Conservation (phyloP, 306 rosid genomes). For the Lathyrus tuberosus region DNA sequence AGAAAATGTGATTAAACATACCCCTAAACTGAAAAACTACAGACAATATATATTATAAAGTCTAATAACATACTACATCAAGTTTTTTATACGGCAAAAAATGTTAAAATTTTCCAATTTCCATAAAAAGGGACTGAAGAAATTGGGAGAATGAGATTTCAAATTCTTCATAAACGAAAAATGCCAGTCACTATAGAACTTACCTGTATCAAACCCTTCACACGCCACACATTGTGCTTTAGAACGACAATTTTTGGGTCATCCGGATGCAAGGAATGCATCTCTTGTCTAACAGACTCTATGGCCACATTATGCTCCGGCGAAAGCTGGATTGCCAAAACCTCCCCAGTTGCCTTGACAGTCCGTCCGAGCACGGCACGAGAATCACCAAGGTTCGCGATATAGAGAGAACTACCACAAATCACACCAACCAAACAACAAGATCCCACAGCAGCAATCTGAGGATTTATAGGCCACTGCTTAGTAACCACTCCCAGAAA, state of each 20-base stretch:
- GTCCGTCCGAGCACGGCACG: conserved; percentile 90
- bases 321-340: conserved; percentile 78
- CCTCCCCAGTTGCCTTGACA: conserved; percentile 80
- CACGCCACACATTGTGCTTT: conserved; percentile 98
- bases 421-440: conserved; percentile 88
- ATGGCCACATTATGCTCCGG: conserved; percentile 85
- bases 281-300: conserved; percentile 90
- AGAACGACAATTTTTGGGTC: conserved; percentile 80
- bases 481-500: conserved; percentile 77
- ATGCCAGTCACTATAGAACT: conserved; percentile 21
- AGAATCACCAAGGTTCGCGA: conserved; percentile 96
- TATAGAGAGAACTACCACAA: conserved; percentile 73
- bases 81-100: neutral
- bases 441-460: conserved; percentile 94
- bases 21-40: conserved; percentile 6
- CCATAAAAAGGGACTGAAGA: conserved; percentile 10
- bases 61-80: conserved; percentile 14
- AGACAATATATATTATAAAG: conserved; percentile 1
- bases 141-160: neutral
- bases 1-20: conserved; percentile 16
- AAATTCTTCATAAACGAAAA: conserved; percentile 19
- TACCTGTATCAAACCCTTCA: conserved; percentile 96
- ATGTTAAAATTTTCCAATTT: conserved; percentile 7
- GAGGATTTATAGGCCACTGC: conserved; percentile 84
- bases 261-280: conserved; percentile 90